Percentiles rank a stretch among this genome's conserved stretches.
These are phyloP conservation scores for slime mould (Dictyostelium discoideum) DNA, from an alignment of 78 protist genomes.

Conservation along the genomic window dicty_2.7 NC_007089.4:1077501-1078000, in stretches of 20 bases:
- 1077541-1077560: not conserved
- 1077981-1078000: too few relatives aligned
- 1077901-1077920: too few relatives aligned
- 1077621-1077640: constrained; percentile 30
- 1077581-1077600: constrained; percentile 37
- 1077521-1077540: not conserved
- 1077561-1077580: not conserved
- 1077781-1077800: not conserved
- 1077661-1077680: constrained; percentile 42
- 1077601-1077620: constrained; percentile 62
- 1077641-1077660: constrained; percentile 34
- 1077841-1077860: not conserved
- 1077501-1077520: not conserved
- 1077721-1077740: not conserved
- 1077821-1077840: not conserved
- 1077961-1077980: too few relatives aligned
- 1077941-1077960: too few relatives aligned
- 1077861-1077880: not conserved
- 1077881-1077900: too few relatives aligned
- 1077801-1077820: too few relatives aligned
- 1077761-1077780: not conserved
- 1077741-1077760: not conserved
- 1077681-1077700: not conserved
- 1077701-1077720: not conserved
- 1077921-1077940: too few relatives aligned